Conservation (phyloP, 768 basidiomycete genomes). For the Suillus placidus region DNA sequence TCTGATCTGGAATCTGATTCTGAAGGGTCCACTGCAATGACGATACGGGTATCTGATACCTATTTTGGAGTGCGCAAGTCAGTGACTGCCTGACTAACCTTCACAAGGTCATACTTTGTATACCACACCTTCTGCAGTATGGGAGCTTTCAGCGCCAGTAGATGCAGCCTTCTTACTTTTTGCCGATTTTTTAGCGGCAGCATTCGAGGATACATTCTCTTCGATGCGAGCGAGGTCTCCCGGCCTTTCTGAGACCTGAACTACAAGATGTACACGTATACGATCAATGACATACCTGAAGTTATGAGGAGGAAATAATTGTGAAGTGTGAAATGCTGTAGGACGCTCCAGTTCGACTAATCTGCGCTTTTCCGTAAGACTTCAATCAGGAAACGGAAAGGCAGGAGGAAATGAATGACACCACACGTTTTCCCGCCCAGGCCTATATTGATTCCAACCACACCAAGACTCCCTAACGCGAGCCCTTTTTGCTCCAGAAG, state of each 20-base stretch:
- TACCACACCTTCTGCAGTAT: conserved; percentile 75
- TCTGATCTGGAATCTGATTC: conserved; percentile 60
- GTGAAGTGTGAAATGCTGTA: conserved; percentile 71
- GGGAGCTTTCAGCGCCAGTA: conserved; percentile 36
- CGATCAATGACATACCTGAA: conserved; percentile 56
- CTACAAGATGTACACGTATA: conserved; percentile 12
- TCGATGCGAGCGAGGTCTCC: conserved; percentile 91
- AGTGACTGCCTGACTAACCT: neutral
- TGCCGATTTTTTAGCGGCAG: conserved; percentile 44
- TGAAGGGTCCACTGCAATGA: conserved; percentile 73
- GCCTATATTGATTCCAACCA: conserved; percentile 76
- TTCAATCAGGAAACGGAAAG: conserved; percentile 5
- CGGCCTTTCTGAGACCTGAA: conserved; percentile 47
- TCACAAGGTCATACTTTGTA: conserved; percentile 61
- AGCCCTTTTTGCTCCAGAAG: conserved; percentile 89
- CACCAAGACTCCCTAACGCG: conserved; percentile 71
- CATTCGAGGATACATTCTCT: conserved; percentile 53
- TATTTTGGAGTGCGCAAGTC: conserved; percentile 28
- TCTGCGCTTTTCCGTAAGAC: conserved; percentile 50
- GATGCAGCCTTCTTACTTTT: conserved; percentile 43
- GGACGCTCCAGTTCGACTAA: conserved; percentile 87
- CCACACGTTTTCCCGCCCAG: conserved; percentile 90
- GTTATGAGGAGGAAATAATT: conserved; percentile 82
- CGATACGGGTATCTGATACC: conserved; percentile 82
- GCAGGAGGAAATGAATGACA: neutral